Conservation (phyloP, 805 yeast species). For the Candida peoriensis region DNA sequence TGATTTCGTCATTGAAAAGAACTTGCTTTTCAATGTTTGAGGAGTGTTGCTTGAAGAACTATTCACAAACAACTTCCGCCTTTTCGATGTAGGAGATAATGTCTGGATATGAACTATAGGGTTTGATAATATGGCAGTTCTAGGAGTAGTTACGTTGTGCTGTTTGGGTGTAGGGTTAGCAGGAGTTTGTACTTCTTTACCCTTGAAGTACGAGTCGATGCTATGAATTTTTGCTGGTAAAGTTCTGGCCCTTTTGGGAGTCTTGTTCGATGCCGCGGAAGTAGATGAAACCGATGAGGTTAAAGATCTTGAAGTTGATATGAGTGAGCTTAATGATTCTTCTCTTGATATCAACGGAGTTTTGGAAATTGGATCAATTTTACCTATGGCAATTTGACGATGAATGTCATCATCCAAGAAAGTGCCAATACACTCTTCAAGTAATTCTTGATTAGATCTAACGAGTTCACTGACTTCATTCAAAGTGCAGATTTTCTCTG, state of each 20-base stretch:
- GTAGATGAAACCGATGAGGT: background rate
- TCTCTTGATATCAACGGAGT: conserved; percentile 17
- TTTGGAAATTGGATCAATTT: conserved; percentile 52
- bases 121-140: too few relatives aligned
- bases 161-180: too few relatives aligned
- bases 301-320: conserved; percentile 7
- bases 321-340: background rate
- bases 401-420: conserved; percentile 43
- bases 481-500: conserved; percentile 46
- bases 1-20: too few relatives aligned
- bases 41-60: too few relatives aligned
- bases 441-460: conserved; percentile 19
- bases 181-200: too few relatives aligned
- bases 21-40: too few relatives aligned
- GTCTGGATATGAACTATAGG: too few relatives aligned
- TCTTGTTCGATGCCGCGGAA: background rate
- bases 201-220: background rate
- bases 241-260: background rate
- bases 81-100: conserved; percentile 21
- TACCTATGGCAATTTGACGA: conserved; percentile 55
- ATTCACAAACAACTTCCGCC: conserved; percentile 12
- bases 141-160: too few relatives aligned
- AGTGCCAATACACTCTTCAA: conserved; percentile 36
- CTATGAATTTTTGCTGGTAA: background rate
- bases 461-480: conserved; percentile 45